A percentile compares a stretch with the other conserved stretches of the same genome.
Evolutionary conservation across 345 rosid genomes (phyloP).

Genomic region (Dovyalis caffra): DNA sequence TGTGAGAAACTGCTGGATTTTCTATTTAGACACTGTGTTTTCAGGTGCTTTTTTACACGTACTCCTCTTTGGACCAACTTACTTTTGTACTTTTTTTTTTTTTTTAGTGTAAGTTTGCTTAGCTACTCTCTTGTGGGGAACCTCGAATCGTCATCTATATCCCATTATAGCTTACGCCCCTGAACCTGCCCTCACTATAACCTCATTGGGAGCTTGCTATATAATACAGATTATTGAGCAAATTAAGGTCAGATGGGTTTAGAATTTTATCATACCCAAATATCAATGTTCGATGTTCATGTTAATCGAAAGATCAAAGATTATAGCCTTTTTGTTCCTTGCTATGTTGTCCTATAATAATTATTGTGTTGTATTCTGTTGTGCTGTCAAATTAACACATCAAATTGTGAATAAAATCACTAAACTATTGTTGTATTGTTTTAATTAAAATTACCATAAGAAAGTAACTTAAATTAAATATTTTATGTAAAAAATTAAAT

Average conservation of each 20-base stretch:
- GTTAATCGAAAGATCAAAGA: no score
- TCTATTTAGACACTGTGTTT: not conserved
- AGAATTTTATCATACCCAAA: not conserved
- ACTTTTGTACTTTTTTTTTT: not conserved
- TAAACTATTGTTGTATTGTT: no score
- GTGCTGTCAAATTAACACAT: no score
- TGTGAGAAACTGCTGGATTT: not conserved
- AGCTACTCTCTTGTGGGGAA: constrained; percentile 1
- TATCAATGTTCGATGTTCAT: not conserved
- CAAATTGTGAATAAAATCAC: no score
- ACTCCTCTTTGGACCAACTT: not conserved
- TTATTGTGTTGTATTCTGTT: no score
- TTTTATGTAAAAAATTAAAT: no score
- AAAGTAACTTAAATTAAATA: no score
- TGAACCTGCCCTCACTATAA: not conserved
- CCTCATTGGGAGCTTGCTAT: not conserved
- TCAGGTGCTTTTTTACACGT: constrained; percentile 8
- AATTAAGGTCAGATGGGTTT: no score
- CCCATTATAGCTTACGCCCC: not conserved
- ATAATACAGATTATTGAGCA: no score
- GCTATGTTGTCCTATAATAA: no score
- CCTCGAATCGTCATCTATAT: not conserved
- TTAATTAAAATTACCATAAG: no score
- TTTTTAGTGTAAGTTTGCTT: not conserved
- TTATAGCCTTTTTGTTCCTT: no score